Percentiles rank a stretch among this genome's conserved stretches.
Evolutionary conservation across 164 flowering plant species (phyloP).

Genomic region (Kingdonia uniflora): DNA sequence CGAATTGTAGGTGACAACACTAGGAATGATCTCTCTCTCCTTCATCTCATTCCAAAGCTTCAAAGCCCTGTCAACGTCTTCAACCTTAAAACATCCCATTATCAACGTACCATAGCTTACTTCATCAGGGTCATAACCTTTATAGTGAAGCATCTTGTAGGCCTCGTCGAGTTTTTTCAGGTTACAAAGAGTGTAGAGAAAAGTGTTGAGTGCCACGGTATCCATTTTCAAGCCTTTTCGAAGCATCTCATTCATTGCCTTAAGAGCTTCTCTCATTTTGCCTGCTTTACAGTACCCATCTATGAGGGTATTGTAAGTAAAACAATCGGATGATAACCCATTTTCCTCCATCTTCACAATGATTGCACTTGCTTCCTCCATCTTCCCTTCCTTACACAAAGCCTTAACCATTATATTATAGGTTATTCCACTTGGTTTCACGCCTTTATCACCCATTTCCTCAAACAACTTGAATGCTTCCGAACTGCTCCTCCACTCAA

Average conservation of each 20-base stretch:
- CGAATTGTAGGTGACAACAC: conserved; percentile 49
- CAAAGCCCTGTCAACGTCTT: conserved; percentile 43
- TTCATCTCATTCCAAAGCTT: conserved; percentile 81
- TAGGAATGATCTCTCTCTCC: conserved; percentile 50
- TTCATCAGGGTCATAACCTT: conserved; percentile 64
- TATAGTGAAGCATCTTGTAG: conserved; percentile 28
- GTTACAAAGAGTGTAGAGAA: conserved; percentile 45
- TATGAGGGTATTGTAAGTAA: conserved; percentile 75
- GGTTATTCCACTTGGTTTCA: conserved; percentile 38
- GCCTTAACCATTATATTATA: conserved; percentile 63
- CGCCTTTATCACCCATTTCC: conserved; percentile 54
- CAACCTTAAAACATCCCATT: conserved; percentile 44
- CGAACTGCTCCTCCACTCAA: conserved; percentile 20
- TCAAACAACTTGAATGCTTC: conserved; percentile 45
- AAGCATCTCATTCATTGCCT: conserved; percentile 64
- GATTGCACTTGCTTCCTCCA: conserved; percentile 46
- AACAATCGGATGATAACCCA: conserved; percentile 49
- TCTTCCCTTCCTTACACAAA: conserved; percentile 52
- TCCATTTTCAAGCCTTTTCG: conserved; percentile 62
- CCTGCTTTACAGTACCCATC: conserved; percentile 52
- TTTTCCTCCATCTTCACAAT: conserved; percentile 46
- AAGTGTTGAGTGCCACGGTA: conserved; percentile 44
- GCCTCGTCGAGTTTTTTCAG: conserved; percentile 60
- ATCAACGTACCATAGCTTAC: conserved; percentile 82
- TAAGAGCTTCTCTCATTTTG: conserved; percentile 47